Base-by-base conservation (phyloP, 352 stramenopile genomes). In the Phytopythium ostracodes region DNA sequence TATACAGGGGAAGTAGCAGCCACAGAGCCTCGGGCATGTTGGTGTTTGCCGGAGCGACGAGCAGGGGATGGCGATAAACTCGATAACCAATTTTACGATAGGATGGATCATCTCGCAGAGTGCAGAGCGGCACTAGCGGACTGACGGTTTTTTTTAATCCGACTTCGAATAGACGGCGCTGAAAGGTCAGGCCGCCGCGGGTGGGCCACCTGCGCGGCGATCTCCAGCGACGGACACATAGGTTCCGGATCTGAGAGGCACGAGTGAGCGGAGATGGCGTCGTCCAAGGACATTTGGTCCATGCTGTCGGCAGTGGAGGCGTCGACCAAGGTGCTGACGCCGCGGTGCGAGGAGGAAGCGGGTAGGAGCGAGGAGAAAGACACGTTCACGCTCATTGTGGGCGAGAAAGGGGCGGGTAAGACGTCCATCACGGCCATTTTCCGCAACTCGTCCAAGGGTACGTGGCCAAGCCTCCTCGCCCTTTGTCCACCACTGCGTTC, bases 401-500 rank as follows among this genome's bases (percentile, higher is more conserved):
- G 86, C 35, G 77, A 80, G 5, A 88, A 86, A 22, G 69, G 73
- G 49, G 76, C 85, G 0, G 88, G 88, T 22, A 97, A 97, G 73
- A 91, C 83, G 18, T 92, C 81, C 33, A 66, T 97, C n/a, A 79
- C 81, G 15, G 71, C 73, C 18, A 79, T 72, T 31, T 91, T 90
- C 47, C 72, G 84, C 27, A 89, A 87, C 68, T 84, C 77, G 4
- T 69, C 71, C 33, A 89, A 87, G 68, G 67, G 71, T 78, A 49
- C n/a, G 35, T 24, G 29, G 29, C 29, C 29, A 7, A 33, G 11
- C 11, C 17, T 2, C n/a, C 33, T 15, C 7, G 18, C 4, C n/a
- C 8, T 11, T 20, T 20, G 62, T 56, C 18, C 25, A 22, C 9
- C 4, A 38, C n/a, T 49, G 40, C 17, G 35, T 12, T 36, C 31